Base-by-base conservation (phyloP, 345 rosid genomes). In the Eucalyptus regnans region DNA sequence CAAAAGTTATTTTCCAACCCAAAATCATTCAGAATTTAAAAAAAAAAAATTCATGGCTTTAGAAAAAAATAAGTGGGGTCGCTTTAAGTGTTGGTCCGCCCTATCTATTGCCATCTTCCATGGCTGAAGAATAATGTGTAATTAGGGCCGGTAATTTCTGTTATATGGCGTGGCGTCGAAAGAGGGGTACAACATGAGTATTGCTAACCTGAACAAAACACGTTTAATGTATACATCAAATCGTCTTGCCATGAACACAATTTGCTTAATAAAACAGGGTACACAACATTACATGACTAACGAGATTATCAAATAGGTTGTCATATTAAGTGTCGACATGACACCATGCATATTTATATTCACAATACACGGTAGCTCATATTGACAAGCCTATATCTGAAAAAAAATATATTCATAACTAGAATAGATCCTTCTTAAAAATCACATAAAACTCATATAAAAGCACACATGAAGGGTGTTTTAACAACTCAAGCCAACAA, bases 301-400 rank as follows among this genome's bases (percentile, higher is more conserved):
- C 0, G 1, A 58, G 3, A 10, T 25, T 58, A 58, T 58, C 14
- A 58, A 58, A 58, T 58, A 25, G 1, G n/a, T 58, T 0, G 7
- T 58, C 2, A 7, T 58, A 27, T 27, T 27, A 11, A 58, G 7
- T 58, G 14, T 58, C 1, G 3, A 58, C n/a, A 58, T 12, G 7
- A 58, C 64, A 58, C 14, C n/a, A 20, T 10, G 13, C 64, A 5
- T 58, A 58, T 10, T 25, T 58, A 8, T 25, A 58, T 58, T 27
- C 64, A 58, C n/a, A 3, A 11, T 25, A 10, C n/a, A 10, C 1
- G 2, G n/a, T 25, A 25, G n/a, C 64, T 58, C 4, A 0, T 58
- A 27, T 58, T 58, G 14, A 5, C 14, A 58, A 58, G 0, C 11
- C 1, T 25, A 58, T 25, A 25, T 11, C 0, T 10, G 7, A 10